Base-by-base conservation (phyloP, 345 rosid species). In the Camelina sativa region DNA sequence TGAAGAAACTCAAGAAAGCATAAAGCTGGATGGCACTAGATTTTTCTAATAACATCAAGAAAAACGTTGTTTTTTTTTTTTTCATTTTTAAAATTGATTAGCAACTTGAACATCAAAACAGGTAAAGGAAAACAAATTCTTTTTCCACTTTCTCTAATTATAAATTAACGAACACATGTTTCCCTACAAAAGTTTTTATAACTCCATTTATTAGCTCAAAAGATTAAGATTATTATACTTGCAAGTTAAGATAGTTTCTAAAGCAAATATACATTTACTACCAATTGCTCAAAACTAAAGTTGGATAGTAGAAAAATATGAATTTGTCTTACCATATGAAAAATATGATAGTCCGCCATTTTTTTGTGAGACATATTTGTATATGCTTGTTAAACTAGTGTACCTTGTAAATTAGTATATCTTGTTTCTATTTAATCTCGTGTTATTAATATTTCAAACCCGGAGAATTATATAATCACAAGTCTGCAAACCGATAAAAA, bases 91-190 rank as follows among this genome's bases (percentile, higher is more conserved):
- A 17, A 7, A 43, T 30, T 17, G 30, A 5, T 28, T 46, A 3
- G 54, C 25, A 64, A n/a, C 23, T 46, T 46, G 22, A 43, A 28
- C 43, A 54, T 54, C 17, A 54, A 54, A 25, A 54, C 35, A 34
- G 34, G 1, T 23, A 35, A 10, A 37, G 46, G 63, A 59, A 7
- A 59, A 25, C 28, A 10, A 59, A 1, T 0, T 19, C 9, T 2
- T 10, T 34, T 17, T 11, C 16, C 10, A 17, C 9, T 10, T 37
- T 15, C 10, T 35, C 5, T 28, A 28, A 25, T 25, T 11, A 12
- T 48, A 17, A 11, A 11, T 7, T 17, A 17, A 17, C 17, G 0
- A 48, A 17, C 19, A 11, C 30, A 47, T 11, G 28, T 7, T 48
- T 32, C 0, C 12, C 12, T 11, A 32, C 44, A 12, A 17, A 55